Evolutionary conservation across 495 filamentous ascomycete genomes (phyloP).

Genomic region (Talaromyces liani): DNA sequence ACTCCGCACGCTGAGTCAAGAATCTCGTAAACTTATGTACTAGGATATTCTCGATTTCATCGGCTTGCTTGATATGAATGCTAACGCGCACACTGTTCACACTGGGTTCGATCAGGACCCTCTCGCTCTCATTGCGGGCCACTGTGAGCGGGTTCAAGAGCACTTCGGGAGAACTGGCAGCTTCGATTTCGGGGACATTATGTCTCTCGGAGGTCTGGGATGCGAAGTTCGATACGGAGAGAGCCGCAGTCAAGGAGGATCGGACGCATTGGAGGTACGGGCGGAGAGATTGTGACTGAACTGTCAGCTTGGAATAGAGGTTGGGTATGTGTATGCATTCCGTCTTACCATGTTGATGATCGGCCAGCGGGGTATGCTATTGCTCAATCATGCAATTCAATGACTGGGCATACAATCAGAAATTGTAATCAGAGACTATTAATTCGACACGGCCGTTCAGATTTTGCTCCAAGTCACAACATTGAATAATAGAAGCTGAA

Average conservation of each 20-base stretch:
- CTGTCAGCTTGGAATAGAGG: neutral
- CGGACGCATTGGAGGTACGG: constrained; percentile 97
- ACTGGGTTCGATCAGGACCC: constrained; percentile 85
- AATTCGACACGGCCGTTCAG: neutral
- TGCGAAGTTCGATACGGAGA: constrained; percentile 94
- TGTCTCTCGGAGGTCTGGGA: constrained; percentile 93
- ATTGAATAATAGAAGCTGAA: neutral
- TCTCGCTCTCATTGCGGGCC: constrained; percentile 90
- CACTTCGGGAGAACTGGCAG: constrained; percentile 83
- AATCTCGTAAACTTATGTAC: constrained; percentile 98
- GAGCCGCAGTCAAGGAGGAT: constrained; percentile 85
- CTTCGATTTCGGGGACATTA: constrained; percentile 97
- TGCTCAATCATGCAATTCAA: neutral
- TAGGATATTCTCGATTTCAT: constrained; percentile 95
- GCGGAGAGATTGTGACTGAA: constrained; percentile 91
- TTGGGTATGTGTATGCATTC: neutral
- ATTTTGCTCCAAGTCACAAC: neutral
- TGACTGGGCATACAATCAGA: neutral
- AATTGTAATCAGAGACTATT: neutral
- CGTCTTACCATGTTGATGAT: constrained; percentile 5
- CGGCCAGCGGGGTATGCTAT: neutral
- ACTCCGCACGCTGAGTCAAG: constrained; percentile 90
- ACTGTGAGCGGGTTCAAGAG: constrained; percentile 86
- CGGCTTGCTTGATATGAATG: constrained; percentile 98
- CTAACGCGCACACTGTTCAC: constrained; percentile 93